Base-by-base conservation (phyloP, 1,139 yeast genomes). In the Candida sp. region DNA sequence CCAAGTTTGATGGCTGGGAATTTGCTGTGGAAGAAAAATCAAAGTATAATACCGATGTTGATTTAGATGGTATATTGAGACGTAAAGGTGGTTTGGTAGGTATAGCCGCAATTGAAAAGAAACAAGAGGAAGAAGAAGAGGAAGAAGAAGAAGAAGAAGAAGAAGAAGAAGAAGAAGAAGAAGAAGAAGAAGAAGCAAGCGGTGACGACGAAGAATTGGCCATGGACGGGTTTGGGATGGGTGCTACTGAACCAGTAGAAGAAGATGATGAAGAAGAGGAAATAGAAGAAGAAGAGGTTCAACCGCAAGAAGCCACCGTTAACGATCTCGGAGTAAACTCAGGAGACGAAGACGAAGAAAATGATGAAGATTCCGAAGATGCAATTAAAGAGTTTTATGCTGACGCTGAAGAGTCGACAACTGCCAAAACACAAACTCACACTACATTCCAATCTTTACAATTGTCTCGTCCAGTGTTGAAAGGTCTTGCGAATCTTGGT, bases 401-500 rank as follows among this genome's bases (percentile, higher is more conserved):
- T 22, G 47, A 76, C 42, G 76, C 70, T 38, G 82, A 79, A 54
- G 74, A 75, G 39, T 65, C 70, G 2, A 68, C 70, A 2, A 68
- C 75, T 35, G 52, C 58, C 15, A 68, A 66, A 48, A 66, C 64
- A 21, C 72, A 68, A 39, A 54, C 74, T 1, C 88, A 85, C 57
- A 70, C 73, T 38, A 77, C 84, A 5, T 95, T 93, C 70, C 87
- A 85, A 56, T 73, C 87, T 1, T 70, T 93, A 44, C 84, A 88
- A 43, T 75, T 93, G 35, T 90, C 98, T 0, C 81, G 99, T 57
- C 99, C 99, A 0, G 81, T 93, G 3, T 70, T 91, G 49, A 86
- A 87, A 57, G 96, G 96, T 37, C 69, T 95, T 43, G 75, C 87
- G 8, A 82, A 82, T 22, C 72, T 95, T 39, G 96, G 96, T 4